Evolutionary conservation across 2,329 filamentous ascomycete genomes (phyloP).

Genomic region (Neonectria ditissima): DNA sequence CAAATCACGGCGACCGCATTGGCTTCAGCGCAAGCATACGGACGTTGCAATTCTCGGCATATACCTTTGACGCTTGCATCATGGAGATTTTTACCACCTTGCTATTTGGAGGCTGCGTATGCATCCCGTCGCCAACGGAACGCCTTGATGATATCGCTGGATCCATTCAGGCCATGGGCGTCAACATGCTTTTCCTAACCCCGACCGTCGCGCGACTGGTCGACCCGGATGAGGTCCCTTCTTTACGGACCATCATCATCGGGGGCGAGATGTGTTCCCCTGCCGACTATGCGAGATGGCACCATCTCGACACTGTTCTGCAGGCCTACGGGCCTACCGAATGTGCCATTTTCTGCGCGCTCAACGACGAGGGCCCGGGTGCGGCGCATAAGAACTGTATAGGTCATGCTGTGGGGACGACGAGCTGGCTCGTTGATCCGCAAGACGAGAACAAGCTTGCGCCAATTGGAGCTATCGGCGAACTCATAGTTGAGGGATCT

Average conservation of each 20-base stretch:
- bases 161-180: constrained; percentile 19
- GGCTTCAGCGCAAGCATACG: constrained; percentile 12
- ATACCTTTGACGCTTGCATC: constrained; percentile 35
- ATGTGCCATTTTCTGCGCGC: constrained; percentile 20
- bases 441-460: constrained; percentile 32
- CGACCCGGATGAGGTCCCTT: background rate
- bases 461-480: constrained; percentile 41
- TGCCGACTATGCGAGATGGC: constrained; percentile 24
- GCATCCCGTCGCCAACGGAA: constrained; percentile 33
- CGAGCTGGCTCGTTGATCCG: constrained; percentile 16
- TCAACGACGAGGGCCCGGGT: background rate
- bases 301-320: constrained; percentile 10
- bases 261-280: constrained; percentile 25
- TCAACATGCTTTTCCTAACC: constrained; percentile 13
- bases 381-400: constrained; percentile 4
- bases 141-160: constrained; percentile 31
- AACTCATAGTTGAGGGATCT: constrained; percentile 41
- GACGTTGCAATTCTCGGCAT: constrained; percentile 30
- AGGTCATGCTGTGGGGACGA: constrained; percentile 7
- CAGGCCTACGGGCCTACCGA: constrained; percentile 30
- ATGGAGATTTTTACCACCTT: constrained; percentile 31
- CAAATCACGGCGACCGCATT: constrained; percentile 11
- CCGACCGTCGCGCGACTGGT: background rate
- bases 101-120: constrained; percentile 27
- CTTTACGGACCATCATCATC: constrained; percentile 10